A percentile compares a stretch with the other conserved stretches of the same genome.
phyloP scores from a whole-genome alignment of 345 rosid species.

The Fremontodendron californicum region DNA sequence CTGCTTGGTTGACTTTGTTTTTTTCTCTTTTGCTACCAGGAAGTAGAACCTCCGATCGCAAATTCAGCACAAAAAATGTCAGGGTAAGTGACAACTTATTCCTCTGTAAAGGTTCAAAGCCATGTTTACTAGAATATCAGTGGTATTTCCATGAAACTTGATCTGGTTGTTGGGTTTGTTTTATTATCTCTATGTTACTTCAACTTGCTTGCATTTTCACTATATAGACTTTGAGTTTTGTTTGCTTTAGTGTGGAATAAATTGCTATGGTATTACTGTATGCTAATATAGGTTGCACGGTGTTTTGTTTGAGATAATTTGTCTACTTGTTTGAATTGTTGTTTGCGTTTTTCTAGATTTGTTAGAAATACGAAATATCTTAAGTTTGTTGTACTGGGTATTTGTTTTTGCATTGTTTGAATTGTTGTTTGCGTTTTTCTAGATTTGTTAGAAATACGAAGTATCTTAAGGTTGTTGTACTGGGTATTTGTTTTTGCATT shows the following conservation, averaged over 20 bases:
- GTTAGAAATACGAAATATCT: neutral
- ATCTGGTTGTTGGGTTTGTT: neutral
- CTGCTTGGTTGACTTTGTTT: neutral
- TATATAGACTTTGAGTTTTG: neutral
- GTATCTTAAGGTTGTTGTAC: too few species aligned
- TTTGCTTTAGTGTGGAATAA: neutral
- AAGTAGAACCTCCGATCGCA: neutral
- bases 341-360: neutral
- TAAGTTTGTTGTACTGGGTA: neutral
- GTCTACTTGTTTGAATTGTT: neutral
- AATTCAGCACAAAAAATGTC: neutral
- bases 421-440: too few species aligned
- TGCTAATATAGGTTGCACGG: neutral
- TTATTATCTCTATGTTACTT: neutral
- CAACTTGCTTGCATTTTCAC: neutral
- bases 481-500: too few species aligned
- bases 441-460: too few species aligned
- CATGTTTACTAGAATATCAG: neutral
- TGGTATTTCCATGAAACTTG: neutral
- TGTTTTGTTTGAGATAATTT: neutral
- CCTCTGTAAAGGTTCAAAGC: neutral
- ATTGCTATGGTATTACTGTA: neutral
- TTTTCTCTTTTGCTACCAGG: neutral
- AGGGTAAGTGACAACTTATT: conserved; percentile 1
- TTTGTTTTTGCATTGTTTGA: too few species aligned